Conservation (phyloP, 495 filamentous ascomycete species). For the Penicillium taxi region DNA sequence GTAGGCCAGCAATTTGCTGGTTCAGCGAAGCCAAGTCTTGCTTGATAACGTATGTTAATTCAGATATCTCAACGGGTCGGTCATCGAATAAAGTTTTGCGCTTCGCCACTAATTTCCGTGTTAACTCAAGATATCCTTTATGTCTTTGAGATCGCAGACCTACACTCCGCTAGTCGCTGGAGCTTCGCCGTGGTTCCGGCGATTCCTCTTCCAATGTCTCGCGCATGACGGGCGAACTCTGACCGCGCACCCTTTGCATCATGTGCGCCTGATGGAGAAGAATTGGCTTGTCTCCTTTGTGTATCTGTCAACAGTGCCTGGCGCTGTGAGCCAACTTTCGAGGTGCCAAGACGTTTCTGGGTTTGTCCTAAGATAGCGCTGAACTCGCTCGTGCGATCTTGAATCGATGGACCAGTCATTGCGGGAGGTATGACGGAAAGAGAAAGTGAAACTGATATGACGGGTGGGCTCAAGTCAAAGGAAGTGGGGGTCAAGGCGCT, state of each 20-base stretch:
- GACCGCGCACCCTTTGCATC: slow-evolving; percentile 44
- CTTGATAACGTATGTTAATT: slow-evolving; percentile 93
- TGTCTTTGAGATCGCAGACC: slow-evolving; percentile 11
- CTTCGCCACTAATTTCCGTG: slow-evolving; percentile 62
- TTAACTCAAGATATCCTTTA: slow-evolving; percentile 6
- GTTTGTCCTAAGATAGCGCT: slow-evolving; percentile 77
- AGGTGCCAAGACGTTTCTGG: slow-evolving; percentile 60
- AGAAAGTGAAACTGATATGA: background rate
- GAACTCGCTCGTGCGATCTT: slow-evolving; percentile 95
- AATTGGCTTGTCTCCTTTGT: slow-evolving; percentile 63
- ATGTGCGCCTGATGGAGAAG: slow-evolving; percentile 41
- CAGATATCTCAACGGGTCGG: slow-evolving; percentile 90
- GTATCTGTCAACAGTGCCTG: slow-evolving; percentile 71
- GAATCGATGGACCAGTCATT: slow-evolving; percentile 68
- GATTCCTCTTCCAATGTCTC: slow-evolving; percentile 85
- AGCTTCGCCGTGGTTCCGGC: slow-evolving; percentile 89
- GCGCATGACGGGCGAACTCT: slow-evolving; percentile 85
- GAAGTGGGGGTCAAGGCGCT: slow-evolving; percentile 1
- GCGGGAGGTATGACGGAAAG: background rate
- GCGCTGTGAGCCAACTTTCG: slow-evolving; percentile 66
- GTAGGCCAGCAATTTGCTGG: slow-evolving; percentile 72
- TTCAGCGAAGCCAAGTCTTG: slow-evolving; percentile 90
- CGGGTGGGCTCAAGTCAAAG: slow-evolving; percentile 5
- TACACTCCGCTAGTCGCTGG: slow-evolving; percentile 80
- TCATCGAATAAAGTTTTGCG: slow-evolving; percentile 97